Evolutionary conservation across 108 stramenopile genomes (phyloP).

Genomic region (Hondaea fermentalgiana): DNA sequence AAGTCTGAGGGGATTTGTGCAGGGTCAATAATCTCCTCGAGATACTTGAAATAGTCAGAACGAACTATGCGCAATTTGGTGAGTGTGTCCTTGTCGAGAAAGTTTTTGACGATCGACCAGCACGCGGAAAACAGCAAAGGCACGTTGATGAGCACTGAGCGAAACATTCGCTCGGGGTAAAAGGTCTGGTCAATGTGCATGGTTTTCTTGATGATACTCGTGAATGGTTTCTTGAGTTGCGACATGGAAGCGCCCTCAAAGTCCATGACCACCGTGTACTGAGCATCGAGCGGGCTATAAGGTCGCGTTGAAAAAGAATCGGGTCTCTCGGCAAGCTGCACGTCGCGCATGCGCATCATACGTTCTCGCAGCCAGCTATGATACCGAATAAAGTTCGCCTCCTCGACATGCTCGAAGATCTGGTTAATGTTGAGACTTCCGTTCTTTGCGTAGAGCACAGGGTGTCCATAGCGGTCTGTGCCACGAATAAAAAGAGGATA

Average conservation of each 20-base stretch:
- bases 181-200: slow-evolving; percentile 4
- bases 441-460: neutral
- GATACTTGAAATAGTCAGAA: neutral
- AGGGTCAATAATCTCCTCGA: neutral
- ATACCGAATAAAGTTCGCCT: neutral
- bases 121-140: neutral
- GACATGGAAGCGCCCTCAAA: neutral
- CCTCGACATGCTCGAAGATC: neutral
- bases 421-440: neutral
- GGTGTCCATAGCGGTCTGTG: neutral
- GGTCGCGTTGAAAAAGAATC: neutral
- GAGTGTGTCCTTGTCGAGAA: slow-evolving; percentile 7
- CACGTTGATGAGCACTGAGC: neutral
- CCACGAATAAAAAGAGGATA: neutral
- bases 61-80: neutral
- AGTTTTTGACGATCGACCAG: neutral
- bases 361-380: slow-evolving; percentile 7
- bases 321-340: neutral
- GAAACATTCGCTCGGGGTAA: slow-evolving; percentile 6
- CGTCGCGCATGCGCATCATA: slow-evolving; percentile 13
- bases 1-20: neutral
- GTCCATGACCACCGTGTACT: neutral
- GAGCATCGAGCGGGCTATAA: neutral
- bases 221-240: neutral
- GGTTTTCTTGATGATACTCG: neutral